Evolutionary conservation across 1,284 basidiomycete species (phyloP).

Genomic region (Marasmius oreades): DNA sequence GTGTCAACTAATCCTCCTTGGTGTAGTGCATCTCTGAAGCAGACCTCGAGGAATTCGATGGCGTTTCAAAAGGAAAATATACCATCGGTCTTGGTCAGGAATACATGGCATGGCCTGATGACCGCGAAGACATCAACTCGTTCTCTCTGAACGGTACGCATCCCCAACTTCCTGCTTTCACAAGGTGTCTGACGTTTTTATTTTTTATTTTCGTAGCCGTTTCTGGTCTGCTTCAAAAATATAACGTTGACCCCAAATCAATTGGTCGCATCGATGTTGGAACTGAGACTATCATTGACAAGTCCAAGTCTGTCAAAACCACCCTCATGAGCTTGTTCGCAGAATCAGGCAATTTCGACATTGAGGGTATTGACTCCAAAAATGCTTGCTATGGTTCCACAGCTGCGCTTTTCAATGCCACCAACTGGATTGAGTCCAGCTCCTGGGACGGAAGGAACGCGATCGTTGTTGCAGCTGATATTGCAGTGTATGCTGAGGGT

Average conservation of each 20-base stretch:
- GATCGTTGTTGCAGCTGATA: slow-evolving; percentile 96
- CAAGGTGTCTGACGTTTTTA: slow-evolving; percentile 5
- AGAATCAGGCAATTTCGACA: slow-evolving; percentile 90
- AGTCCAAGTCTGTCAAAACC: slow-evolving; percentile 99
- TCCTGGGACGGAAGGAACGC: slow-evolving; percentile 99
- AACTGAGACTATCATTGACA: slow-evolving; percentile 99
- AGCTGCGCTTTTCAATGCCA: slow-evolving; percentile 95
- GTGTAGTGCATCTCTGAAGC: slow-evolving; percentile 89
- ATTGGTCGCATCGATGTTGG: slow-evolving; percentile 98
- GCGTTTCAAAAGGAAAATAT: slow-evolving; percentile 96
- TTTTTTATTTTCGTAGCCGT: slow-evolving; percentile 51
- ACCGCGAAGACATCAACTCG: slow-evolving; percentile 98
- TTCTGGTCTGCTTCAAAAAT: slow-evolving; percentile 87
- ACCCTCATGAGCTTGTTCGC: slow-evolving; percentile 98
- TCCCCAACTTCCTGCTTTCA: background rate
- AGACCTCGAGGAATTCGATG: slow-evolving; percentile 93
- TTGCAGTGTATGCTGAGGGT: slow-evolving; percentile 98
- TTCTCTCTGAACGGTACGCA: slow-evolving; percentile 88
- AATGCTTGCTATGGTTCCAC: slow-evolving; percentile 99
- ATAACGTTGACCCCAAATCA: slow-evolving; percentile 92
- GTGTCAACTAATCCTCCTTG: slow-evolving; percentile 13
- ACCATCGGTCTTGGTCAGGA: slow-evolving; percentile 98
- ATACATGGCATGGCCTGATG: slow-evolving; percentile 97
- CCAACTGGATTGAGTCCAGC: slow-evolving; percentile 95
- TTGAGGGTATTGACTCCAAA: slow-evolving; percentile 98